These are phyloP conservation scores for Xylaria sp. DNA, from an alignment of 2,329 filamentous ascomycete genomes.

Conservation along the genomic window DNA sequence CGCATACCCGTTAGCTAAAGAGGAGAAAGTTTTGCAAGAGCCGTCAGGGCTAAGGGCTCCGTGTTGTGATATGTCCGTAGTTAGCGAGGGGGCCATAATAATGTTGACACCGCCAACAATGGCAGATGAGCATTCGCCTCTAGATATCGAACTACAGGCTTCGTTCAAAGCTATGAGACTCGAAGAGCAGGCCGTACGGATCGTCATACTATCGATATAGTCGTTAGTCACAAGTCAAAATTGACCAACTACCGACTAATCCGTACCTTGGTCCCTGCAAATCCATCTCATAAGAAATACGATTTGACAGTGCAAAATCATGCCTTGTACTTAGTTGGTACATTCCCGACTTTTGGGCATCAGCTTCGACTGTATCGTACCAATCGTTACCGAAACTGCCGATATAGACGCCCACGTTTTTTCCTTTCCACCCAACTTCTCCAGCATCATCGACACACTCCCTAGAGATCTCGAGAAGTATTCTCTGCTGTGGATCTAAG, in stretches of 20 bases:
- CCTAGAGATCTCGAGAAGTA: conserved; percentile 50
- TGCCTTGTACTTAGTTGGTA: background rate
- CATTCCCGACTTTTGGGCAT: conserved; percentile 37
- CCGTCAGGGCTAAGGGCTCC: conserved; percentile 40
- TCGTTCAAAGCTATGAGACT: conserved; percentile 49
- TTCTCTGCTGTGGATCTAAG: conserved; percentile 43
- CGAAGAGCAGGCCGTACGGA: conserved; percentile 51
- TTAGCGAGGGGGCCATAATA: conserved; percentile 41
- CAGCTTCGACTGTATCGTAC: conserved; percentile 40
- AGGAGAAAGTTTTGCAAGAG: conserved; percentile 50
- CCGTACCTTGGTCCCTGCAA: conserved; percentile 40
- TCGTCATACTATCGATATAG: conserved; percentile 27
- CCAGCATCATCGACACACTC: conserved; percentile 53
- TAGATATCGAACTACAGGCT: conserved; percentile 47
- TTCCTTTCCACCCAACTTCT: conserved; percentile 45
- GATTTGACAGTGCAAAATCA: conserved; percentile 42
- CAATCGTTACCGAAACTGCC: conserved; percentile 51
- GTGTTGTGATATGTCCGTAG: conserved; percentile 29
- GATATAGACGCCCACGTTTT: conserved; percentile 49
- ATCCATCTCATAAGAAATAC: conserved; percentile 44
- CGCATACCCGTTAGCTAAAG: conserved; percentile 56
- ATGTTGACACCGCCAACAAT: conserved; percentile 49
- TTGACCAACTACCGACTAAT: conserved; percentile 7
- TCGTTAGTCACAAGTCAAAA: background rate
- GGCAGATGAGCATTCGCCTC: conserved; percentile 47